A percentile compares a stretch with the other conserved stretches of the same genome.
Conservation (phyloP, 257 asterid genomes). For the Gentiana dahurica region DNA sequence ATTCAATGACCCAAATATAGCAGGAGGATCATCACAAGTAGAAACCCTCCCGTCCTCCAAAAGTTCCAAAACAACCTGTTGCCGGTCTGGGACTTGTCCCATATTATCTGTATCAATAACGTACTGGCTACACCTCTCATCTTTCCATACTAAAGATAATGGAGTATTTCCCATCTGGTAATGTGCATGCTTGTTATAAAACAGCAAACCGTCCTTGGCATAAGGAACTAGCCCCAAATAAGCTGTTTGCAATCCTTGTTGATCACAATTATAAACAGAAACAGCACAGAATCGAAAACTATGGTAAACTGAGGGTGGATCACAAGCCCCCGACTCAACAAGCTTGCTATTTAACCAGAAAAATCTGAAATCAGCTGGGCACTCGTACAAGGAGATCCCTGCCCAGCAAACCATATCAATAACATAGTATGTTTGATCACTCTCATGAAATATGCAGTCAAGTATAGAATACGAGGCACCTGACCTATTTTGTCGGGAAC, state of each 20-base stretch:
- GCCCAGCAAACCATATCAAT: slow-evolving; percentile 93
- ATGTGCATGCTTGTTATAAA: slow-evolving; percentile 91
- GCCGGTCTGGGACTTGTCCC: slow-evolving; percentile 77
- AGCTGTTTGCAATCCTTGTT: slow-evolving; percentile 63
- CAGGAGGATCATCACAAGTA: slow-evolving; percentile 78
- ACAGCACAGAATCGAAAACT: slow-evolving; percentile 48
- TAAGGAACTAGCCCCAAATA: slow-evolving; percentile 51
- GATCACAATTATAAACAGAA: slow-evolving; percentile 51
- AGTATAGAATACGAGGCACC: slow-evolving; percentile 62
- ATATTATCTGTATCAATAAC: slow-evolving; percentile 83
- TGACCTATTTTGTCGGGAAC: slow-evolving; percentile 51
- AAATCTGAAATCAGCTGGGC: slow-evolving; percentile 85
- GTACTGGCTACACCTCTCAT: slow-evolving; percentile 73
- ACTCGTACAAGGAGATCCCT: slow-evolving; percentile 79
- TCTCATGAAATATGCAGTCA: slow-evolving; percentile 99
- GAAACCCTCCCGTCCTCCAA: slow-evolving; percentile 63
- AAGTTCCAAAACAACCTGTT: slow-evolving; percentile 81
- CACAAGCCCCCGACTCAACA: slow-evolving; percentile 61
- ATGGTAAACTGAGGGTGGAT: slow-evolving; percentile 64
- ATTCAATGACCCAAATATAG: slow-evolving; percentile 63
- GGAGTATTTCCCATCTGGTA: slow-evolving; percentile 93
- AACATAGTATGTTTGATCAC: slow-evolving; percentile 77
- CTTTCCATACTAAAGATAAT: slow-evolving; percentile 86
- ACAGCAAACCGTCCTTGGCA: slow-evolving; percentile 80
- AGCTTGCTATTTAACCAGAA: slow-evolving; percentile 89